These are phyloP conservation scores for Flaveria floridana DNA, from an alignment of 140 eudicot genomes.

Conservation along the genomic window DNA sequence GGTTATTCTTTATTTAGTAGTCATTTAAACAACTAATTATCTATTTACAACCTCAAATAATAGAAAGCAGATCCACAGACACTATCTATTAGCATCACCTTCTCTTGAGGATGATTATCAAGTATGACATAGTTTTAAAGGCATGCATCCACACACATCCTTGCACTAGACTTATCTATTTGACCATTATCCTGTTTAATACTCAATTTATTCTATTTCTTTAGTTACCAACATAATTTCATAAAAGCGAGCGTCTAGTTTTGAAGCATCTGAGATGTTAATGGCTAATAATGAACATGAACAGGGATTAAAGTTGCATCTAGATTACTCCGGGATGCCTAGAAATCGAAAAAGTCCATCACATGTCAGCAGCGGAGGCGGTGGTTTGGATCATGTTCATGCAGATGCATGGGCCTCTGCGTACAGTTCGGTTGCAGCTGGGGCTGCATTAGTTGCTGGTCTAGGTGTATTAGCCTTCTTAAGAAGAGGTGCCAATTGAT, in stretches of 20 bases:
- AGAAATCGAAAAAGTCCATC: constrained; percentile 45
- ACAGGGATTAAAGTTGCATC: constrained; percentile 80
- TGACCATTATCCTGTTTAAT: background rate
- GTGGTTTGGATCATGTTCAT: constrained; percentile 62
- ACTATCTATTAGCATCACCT: background rate
- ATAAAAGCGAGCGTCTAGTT: background rate
- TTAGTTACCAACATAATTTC: background rate
- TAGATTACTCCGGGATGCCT: constrained; percentile 69
- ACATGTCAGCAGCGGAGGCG: constrained; percentile 22
- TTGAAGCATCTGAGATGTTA: constrained; percentile 9
- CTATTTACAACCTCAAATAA: background rate
- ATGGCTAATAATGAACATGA: constrained; percentile 6
- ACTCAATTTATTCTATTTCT: background rate
- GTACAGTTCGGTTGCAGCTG: constrained; percentile 90
- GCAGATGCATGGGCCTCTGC: constrained; percentile 92
- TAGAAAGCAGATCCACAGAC: background rate
- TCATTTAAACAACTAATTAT: background rate
- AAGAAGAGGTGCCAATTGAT: constrained; percentile 51
- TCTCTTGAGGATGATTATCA: background rate
- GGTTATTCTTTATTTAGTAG: too few species aligned
- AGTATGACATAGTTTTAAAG: background rate
- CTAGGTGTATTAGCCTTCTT: constrained; percentile 77
- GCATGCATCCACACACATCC: background rate
- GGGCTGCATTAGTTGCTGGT: constrained; percentile 87
- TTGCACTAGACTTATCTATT: background rate